phyloP scores from a whole-genome alignment of 2,329 filamentous ascomycete genomes.

The Plenodomus tracheiphilus region DNA sequence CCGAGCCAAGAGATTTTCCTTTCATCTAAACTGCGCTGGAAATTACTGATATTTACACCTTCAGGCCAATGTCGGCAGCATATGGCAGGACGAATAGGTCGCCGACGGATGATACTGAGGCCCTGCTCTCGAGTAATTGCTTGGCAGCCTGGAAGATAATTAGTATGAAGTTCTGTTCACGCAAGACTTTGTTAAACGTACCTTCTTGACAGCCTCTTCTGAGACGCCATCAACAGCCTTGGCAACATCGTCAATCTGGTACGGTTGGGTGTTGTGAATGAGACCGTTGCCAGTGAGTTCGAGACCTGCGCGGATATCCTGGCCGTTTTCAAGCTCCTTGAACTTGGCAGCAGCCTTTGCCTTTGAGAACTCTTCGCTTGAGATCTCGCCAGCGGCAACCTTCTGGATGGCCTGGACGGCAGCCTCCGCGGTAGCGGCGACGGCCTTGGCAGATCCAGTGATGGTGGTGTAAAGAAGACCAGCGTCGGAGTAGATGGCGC shows the following conservation, averaged over 20 bases:
- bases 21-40: conserved; percentile 29
- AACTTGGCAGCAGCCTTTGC: conserved; percentile 93
- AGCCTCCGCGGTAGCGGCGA: conserved; percentile 74
- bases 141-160: conserved; percentile 71
- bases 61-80: conserved; percentile 90
- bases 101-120: conserved; percentile 85
- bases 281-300: conserved; percentile 84
- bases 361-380: conserved; percentile 86
- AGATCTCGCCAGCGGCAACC: conserved; percentile 73
- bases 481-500: conserved; percentile 88
- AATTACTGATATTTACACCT: conserved; percentile 71
- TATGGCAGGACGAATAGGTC: conserved; percentile 90
- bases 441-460: conserved; percentile 70
- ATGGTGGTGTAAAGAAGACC: conserved; percentile 86
- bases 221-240: conserved; percentile 81
- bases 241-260: conserved; percentile 79
- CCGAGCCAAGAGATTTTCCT: conserved; percentile 34
- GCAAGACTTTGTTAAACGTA: conserved; percentile 62
- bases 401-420: conserved; percentile 81
- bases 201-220: conserved; percentile 74
- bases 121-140: conserved; percentile 83
- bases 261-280: conserved; percentile 77
- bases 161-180: conserved; percentile 16
- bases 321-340: conserved; percentile 78
- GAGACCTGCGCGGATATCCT: conserved; percentile 76